These are phyloP conservation scores for Malassezia equina DNA, from an alignment of 1,284 basidiomycete species.

Conservation along the genomic window DNA sequence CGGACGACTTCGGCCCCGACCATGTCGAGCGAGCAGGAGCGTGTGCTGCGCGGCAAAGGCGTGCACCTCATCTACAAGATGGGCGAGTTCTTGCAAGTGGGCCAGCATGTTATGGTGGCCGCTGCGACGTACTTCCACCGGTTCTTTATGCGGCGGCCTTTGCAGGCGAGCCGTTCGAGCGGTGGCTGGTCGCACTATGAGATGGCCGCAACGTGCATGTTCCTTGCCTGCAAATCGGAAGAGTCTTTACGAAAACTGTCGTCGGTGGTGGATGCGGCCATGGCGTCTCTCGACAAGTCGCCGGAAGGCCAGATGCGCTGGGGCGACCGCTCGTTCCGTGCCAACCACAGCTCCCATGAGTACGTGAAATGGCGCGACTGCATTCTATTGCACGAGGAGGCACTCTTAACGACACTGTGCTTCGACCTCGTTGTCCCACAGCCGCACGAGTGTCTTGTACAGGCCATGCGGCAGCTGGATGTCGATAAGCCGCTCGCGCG, in stretches of 20 bases:
- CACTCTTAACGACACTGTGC: conserved; percentile 73
- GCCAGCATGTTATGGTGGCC: conserved; percentile 37
- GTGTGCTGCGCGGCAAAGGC: conserved; percentile 32
- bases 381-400: conserved; percentile 71
- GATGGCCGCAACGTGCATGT: conserved; percentile 77
- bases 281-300: conserved; percentile 58
- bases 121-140: conserved; percentile 84
- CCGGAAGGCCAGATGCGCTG: conserved; percentile 47
- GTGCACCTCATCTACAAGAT: conserved; percentile 35
- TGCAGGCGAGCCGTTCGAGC: conserved; percentile 57
- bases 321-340: conserved; percentile 27
- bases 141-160: conserved; percentile 80
- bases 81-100: conserved; percentile 36
- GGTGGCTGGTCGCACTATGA: conserved; percentile 52
- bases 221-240: conserved; percentile 81
- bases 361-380: conserved; percentile 56
- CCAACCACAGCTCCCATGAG: conserved; percentile 25
- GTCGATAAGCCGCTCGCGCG: conserved; percentile 25
- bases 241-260: conserved; percentile 76
- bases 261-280: conserved; percentile 66
- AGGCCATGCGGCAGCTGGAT: conserved; percentile 26
- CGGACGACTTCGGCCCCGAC: not conserved
- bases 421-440: conserved; percentile 79
- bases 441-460: conserved; percentile 55
- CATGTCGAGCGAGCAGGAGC: conserved; percentile 25